Evolutionary conservation across 345 rosid genomes (phyloP).

Genomic region (Carallia brachiata): DNA sequence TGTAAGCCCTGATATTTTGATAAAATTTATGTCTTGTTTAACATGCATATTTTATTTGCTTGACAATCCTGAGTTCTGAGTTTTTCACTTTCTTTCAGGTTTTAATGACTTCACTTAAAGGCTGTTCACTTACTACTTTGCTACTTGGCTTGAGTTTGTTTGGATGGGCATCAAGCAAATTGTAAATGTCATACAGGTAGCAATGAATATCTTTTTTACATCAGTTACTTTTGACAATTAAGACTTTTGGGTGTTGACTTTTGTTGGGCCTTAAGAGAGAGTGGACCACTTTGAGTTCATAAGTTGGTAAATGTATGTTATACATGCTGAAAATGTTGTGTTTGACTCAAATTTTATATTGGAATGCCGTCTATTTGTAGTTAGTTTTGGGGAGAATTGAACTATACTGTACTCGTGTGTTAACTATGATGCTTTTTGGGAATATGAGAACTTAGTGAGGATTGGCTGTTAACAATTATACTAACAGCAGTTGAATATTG

Average conservation of each 20-base stretch:
- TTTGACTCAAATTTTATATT: no score
- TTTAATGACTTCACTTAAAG: conserved; percentile 36
- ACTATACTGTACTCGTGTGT: no score
- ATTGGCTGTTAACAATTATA: no score
- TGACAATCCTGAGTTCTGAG: conserved; percentile 12
- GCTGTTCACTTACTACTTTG: conserved; percentile 47
- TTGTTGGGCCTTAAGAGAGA: neutral
- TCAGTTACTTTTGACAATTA: neutral
- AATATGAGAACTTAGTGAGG: no score
- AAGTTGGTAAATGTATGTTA: neutral
- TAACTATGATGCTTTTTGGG: no score
- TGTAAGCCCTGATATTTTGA: conserved; percentile 43
- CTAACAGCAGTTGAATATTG: neutral
- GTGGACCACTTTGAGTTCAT: neutral
- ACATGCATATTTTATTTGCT: conserved; percentile 1
- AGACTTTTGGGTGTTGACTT: neutral
- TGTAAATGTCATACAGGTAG: conserved; percentile 83
- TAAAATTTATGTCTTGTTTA: neutral
- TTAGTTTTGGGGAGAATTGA: no score
- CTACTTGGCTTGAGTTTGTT: conserved; percentile 59
- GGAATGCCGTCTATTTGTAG: no score
- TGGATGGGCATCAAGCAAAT: conserved; percentile 86
- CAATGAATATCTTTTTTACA: conserved; percentile 5
- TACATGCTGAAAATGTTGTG: no score
- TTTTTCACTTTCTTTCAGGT: conserved; percentile 43